Evolutionary conservation across 306 rosid genomes (phyloP), one percentile per base, ranked within the genome.

Genomic region (Mucuna pruriens): DNA sequence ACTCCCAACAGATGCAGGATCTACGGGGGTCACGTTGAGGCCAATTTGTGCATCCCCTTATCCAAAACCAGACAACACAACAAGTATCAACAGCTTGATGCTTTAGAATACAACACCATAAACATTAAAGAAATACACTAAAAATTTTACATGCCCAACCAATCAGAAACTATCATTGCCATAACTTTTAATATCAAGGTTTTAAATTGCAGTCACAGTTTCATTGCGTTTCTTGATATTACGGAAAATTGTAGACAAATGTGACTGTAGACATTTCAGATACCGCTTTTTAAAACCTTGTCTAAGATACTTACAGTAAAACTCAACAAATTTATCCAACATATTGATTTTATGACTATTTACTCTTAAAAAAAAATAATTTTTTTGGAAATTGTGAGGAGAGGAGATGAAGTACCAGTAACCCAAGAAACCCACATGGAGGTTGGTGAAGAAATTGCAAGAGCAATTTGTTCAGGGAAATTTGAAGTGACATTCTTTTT

Each of bases 381-480:
- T 0, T 33, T 39, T 65, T 11, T 39, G 26, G 7, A 80, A 80
- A 79, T 22, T 25, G 9, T 38, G 79, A 83, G 52, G 25, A 26
- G 51, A 10, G 31, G 67, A 83, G 46, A 64, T 6, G 64, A 83
- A 78, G 29, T 92, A 95, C 98, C 97, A 38, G 98, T 92, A 25
- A 92, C 89, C 97, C 97, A 95, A 79, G 98, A 92, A 80, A 91
- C 81, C 97, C 97, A 92, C 90, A 92, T 89, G 29, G 98, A 86
- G 84, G 91, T 79, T 40, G 97, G 88, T 16, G 97, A 87, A 49
- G 97, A 91, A 75, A 95, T 76, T 2, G 98, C 97, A 61, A 95
- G 89, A 45, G 95, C 85, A 36, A 95, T 91, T 85, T 95, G 98
- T 77, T 95, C 97, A 0, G 97, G 98, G 65, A 90, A 90, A 76